These are phyloP conservation scores for Mycena rosella DNA, from an alignment of 768 basidiomycete species.

Conservation along the genomic window DNA sequence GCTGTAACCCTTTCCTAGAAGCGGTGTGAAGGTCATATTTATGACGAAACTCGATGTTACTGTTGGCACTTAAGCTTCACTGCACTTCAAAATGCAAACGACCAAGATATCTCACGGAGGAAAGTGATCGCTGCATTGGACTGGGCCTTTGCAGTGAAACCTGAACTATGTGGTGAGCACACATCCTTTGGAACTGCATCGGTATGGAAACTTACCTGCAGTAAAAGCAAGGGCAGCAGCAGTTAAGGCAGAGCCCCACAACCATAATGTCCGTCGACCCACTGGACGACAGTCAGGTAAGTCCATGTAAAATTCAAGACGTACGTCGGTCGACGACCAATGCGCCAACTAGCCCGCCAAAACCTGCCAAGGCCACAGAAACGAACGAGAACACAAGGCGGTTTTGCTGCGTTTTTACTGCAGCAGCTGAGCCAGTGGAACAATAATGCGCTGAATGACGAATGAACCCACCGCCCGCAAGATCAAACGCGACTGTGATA, in stretches of 20 bases:
- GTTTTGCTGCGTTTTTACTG: conserved; percentile 54
- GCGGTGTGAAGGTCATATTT: conserved; percentile 29
- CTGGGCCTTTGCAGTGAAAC: conserved; percentile 57
- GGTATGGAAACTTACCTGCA: conserved; percentile 48
- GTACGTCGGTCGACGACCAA: conserved; percentile 54
- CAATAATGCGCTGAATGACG: neutral
- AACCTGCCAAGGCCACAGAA: conserved; percentile 54
- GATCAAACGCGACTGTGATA: conserved; percentile 64
- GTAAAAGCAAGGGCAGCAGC: conserved; percentile 55
- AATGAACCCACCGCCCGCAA: conserved; percentile 59
- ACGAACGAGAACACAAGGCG: conserved; percentile 56
- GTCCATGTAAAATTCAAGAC: too few species aligned
- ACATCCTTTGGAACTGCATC: too few species aligned
- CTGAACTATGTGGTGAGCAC: too few species aligned
- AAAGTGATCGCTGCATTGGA: conserved; percentile 58
- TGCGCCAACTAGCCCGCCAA: conserved; percentile 56
- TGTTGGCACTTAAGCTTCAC: neutral
- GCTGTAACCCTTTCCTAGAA: conserved; percentile 24
- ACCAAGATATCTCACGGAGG: too few species aligned
- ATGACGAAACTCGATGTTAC: conserved; percentile 21
- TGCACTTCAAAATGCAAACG: too few species aligned
- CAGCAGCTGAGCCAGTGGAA: neutral
- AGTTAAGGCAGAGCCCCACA: conserved; percentile 57
- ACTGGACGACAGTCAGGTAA: conserved; percentile 39
- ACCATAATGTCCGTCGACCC: conserved; percentile 59